These are phyloP conservation scores for Nitzschia sp. DNA, from an alignment of 108 stramenopile genomes.

Conservation along the genomic window DNA sequence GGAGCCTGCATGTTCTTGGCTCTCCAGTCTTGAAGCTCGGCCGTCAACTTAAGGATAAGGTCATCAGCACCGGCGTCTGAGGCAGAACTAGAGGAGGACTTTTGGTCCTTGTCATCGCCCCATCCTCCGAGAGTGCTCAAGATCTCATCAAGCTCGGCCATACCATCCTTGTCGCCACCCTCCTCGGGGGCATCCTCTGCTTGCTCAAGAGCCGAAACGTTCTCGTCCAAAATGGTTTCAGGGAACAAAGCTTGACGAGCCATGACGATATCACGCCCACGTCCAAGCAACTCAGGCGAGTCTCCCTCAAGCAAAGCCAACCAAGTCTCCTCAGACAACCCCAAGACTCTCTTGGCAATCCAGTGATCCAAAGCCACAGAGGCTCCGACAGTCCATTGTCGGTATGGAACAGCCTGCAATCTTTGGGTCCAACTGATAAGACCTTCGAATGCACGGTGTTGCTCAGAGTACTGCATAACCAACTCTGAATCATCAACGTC, in stretches of 20 bases:
- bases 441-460: constrained; percentile 66
- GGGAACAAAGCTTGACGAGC: constrained; percentile 79
- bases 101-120: constrained; percentile 29
- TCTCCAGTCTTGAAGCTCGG: constrained; percentile 78
- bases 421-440: constrained; percentile 73
- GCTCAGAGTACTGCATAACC: constrained; percentile 31
- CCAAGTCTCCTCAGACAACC: constrained; percentile 76
- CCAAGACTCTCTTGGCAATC: constrained; percentile 76
- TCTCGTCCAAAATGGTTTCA: constrained; percentile 61
- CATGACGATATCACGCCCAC: constrained; percentile 57
- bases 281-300: constrained; percentile 47
- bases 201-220: constrained; percentile 16
- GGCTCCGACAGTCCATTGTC: constrained; percentile 80
- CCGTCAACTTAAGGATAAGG: constrained; percentile 34
- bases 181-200: constrained; percentile 35
- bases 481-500: constrained; percentile 15
- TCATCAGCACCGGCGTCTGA: constrained; percentile 12
- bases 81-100: constrained; percentile 4
- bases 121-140: constrained; percentile 26
- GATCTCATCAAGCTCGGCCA: constrained; percentile 22
- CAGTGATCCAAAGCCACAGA: constrained; percentile 84
- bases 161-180: constrained; percentile 24
- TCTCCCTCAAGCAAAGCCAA: constrained; percentile 65
- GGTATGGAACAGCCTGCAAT: constrained; percentile 71
- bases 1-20: constrained; percentile 46